Evolutionary conservation across 2,329 filamentous ascomycete genomes (phyloP), one percentile per base, ranked within the genome.

Genomic region (Colletotrichum paranaense): DNA sequence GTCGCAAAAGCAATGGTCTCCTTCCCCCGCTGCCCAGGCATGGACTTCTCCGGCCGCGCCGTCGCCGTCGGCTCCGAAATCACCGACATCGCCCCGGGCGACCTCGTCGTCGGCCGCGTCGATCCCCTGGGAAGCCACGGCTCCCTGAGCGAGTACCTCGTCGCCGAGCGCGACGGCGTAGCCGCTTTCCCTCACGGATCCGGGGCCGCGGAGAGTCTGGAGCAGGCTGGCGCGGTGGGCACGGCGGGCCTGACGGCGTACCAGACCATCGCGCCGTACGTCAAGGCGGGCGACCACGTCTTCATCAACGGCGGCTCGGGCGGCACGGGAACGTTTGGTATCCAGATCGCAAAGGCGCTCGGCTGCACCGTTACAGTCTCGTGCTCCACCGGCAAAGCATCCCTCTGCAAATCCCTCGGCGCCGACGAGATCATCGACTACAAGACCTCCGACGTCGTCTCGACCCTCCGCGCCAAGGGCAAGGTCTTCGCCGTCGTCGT

Each of bases 401-500:
- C 88, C 24, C 79, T 93, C 1, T 91, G 89, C 78, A 86, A 86
- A 73, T 82, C 83, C 5, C 78, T 93, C 1, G 92, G 92, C 2
- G 92, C 92, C 5, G 91, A 93, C 76, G 88, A 91, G 63, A 87
- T 92, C 52, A 85, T 92, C 64, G 90, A 93, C 78, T 93, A 93
- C 79, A 88, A 86, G 57, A 82, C 81, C 0, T 78, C 80, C 28
- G 82, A 91, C 76, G 81, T 92, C 1, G 76, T 88, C 1, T 80
- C 82, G 8, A 79, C 81, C 5, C 81, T 93, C 0, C 84, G 84
- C 73, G 79, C 83, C 1, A 84, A 83, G 19, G 88, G 87, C 0
- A 82, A 82, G 6, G 80, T 86, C 5, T 92, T 86, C 75, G 83
- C 84, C 66, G 82, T 88, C 46, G 82, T 88, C 1, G 83, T 92